These are phyloP conservation scores for Astrothelium subdiscretum DNA, from an alignment of 495 filamentous ascomycete genomes.

Conservation along the genomic window DNA sequence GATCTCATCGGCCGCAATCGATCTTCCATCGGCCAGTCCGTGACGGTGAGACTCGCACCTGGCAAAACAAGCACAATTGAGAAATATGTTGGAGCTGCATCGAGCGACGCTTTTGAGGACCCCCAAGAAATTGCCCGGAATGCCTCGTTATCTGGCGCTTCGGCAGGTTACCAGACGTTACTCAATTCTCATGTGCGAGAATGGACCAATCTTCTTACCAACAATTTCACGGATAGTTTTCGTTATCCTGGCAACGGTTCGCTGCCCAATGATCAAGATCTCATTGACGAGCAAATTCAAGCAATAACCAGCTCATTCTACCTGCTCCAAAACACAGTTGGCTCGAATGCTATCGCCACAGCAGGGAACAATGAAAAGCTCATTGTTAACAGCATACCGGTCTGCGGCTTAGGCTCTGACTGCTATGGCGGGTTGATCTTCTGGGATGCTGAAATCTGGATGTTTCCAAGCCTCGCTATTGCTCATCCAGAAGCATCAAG, in stretches of 20 bases:
- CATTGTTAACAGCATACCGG: constrained; percentile 46
- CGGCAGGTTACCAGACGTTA: constrained; percentile 37
- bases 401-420: constrained; percentile 50
- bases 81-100: constrained; percentile 52
- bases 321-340: constrained; percentile 53
- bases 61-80: constrained; percentile 39
- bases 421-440: constrained; percentile 47
- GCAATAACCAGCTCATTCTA: constrained; percentile 58
- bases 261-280: constrained; percentile 46
- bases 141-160: constrained; percentile 33
- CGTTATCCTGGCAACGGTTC: constrained; percentile 43
- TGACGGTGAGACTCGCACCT: constrained; percentile 38
- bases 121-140: constrained; percentile 39
- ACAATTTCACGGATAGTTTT: constrained; percentile 52
- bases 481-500: constrained; percentile 46
- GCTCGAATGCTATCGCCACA: constrained; percentile 33
- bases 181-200: constrained; percentile 40
- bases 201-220: constrained; percentile 42
- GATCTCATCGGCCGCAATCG: constrained; percentile 40
- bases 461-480: constrained; percentile 51
- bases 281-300: constrained; percentile 50
- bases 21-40: constrained; percentile 49
- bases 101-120: constrained; percentile 46
- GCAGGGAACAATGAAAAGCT: constrained; percentile 27
- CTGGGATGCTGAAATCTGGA: constrained; percentile 49